Conservation (phyloP, 2,329 filamentous ascomycete genomes). For the Ophiostoma sp. region DNA sequence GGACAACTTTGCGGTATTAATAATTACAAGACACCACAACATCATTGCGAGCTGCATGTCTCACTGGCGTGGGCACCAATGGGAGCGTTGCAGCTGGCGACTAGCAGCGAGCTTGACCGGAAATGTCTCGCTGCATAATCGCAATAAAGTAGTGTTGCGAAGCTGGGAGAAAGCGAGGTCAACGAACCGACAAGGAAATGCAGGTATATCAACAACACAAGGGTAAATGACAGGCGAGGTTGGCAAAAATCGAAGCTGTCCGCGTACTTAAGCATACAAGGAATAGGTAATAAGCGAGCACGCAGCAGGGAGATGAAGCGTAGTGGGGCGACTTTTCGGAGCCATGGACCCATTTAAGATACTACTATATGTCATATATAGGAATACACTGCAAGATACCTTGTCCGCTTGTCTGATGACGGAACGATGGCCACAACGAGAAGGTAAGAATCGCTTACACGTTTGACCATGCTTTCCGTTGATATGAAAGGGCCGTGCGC, state of each 20-base stretch:
- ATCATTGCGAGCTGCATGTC: not conserved
- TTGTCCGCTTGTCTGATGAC: not conserved
- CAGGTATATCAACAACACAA: too few relatives aligned
- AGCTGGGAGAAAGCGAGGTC: too few relatives aligned
- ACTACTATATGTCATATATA: too few relatives aligned
- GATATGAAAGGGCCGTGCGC: not conserved
- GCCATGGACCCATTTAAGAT: not conserved
- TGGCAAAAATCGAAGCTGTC: not conserved
- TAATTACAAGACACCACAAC: not conserved
- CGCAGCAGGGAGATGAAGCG: not conserved
- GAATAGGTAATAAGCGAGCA: not conserved
- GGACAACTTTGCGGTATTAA: not conserved
- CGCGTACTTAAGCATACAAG: not conserved
- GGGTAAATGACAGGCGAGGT: not conserved
- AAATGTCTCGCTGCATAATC: not conserved
- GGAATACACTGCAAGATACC: not conserved
- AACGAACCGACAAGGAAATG: not conserved
- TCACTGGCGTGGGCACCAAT: not conserved
- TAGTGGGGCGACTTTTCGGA: not conserved
- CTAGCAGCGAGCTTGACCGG: not conserved
- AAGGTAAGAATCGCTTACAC: not conserved
- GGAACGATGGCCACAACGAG: conserved; percentile 2
- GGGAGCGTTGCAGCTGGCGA: not conserved
- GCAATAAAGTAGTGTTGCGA: not conserved
- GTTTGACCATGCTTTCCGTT: not conserved